These are phyloP conservation scores for Trypanosoma theileri DNA, from an alignment of 208 protist species.

Conservation along the genomic window DNA sequence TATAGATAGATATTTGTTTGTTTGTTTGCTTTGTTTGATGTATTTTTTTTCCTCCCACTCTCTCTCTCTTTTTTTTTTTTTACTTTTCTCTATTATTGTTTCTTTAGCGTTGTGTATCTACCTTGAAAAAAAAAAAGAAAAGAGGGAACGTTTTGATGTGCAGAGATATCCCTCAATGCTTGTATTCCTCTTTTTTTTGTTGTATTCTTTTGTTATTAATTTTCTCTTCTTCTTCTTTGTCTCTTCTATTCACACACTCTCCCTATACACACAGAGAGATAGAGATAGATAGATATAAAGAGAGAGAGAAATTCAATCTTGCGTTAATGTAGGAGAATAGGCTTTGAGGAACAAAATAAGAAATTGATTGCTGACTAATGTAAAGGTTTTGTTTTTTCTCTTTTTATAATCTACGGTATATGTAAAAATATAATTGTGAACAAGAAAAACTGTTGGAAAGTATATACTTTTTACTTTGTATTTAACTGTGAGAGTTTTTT, in stretches of 20 bases:
- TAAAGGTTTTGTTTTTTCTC: too few species aligned
- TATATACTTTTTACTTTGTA: too few species aligned
- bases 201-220: background rate
- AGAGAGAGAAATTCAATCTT: constrained; percentile 5
- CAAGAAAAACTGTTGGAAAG: too few species aligned
- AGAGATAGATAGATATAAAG: constrained; percentile 7
- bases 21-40: background rate
- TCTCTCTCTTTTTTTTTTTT: constrained; percentile 8
- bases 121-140: constrained; percentile 20
- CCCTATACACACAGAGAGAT: background rate
- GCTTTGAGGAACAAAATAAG: too few species aligned
- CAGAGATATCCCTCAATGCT: background rate
- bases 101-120: too few species aligned
- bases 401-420: too few species aligned
- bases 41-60: too few species aligned
- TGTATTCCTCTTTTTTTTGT: background rate
- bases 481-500: too few species aligned
- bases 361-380: too few species aligned
- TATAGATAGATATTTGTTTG: constrained; percentile 4
- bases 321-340: too few species aligned
- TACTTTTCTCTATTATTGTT: background rate
- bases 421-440: too few species aligned
- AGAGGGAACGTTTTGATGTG: too few species aligned
- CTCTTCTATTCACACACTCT: background rate
- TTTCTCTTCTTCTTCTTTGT: background rate